A percentile compares a stretch with the other conserved stretches of the same genome.
Conservation (phyloP, 2,329 filamentous ascomycete species). For the Penicillium concentricum region DNA sequence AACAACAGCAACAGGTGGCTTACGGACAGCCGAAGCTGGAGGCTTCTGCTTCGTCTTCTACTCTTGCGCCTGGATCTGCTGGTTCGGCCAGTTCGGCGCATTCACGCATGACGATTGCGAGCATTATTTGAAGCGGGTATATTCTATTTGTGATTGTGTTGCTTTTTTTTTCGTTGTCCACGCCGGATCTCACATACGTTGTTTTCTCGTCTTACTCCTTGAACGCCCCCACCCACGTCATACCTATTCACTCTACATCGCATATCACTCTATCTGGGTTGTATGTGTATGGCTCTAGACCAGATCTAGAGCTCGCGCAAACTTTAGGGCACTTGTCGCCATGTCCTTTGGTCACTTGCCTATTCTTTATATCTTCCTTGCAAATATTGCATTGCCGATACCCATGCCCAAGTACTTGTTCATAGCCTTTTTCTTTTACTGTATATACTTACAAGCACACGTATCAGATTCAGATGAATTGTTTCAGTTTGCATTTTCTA, state of each 20-base stretch:
- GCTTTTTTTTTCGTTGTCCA: neutral
- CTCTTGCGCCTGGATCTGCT: constrained; percentile 25
- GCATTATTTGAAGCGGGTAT: constrained; percentile 39
- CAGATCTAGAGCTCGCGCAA: neutral
- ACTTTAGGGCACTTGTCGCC: neutral
- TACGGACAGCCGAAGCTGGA: constrained; percentile 17
- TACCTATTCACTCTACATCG: neutral
- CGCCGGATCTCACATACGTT: neutral
- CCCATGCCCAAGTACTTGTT: constrained; percentile 6
- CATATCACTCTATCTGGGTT: neutral
- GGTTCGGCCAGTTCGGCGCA: constrained; percentile 33
- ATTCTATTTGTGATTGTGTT: neutral
- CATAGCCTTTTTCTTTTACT: neutral
- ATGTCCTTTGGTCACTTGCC: neutral
- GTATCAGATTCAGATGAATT: neutral
- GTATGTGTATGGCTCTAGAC: neutral
- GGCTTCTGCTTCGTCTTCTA: constrained; percentile 3
- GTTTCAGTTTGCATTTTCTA: neutral
- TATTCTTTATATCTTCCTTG: neutral
- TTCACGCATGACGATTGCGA: constrained; percentile 49
- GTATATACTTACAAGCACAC: constrained; percentile 2
- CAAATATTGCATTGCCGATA: constrained; percentile 13
- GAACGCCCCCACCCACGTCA: neutral
- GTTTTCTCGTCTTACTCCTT: neutral
- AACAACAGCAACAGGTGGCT: constrained; percentile 15